phyloP scores from a whole-genome alignment of 495 filamentous ascomycete genomes.

The Penicillium ucsense region DNA sequence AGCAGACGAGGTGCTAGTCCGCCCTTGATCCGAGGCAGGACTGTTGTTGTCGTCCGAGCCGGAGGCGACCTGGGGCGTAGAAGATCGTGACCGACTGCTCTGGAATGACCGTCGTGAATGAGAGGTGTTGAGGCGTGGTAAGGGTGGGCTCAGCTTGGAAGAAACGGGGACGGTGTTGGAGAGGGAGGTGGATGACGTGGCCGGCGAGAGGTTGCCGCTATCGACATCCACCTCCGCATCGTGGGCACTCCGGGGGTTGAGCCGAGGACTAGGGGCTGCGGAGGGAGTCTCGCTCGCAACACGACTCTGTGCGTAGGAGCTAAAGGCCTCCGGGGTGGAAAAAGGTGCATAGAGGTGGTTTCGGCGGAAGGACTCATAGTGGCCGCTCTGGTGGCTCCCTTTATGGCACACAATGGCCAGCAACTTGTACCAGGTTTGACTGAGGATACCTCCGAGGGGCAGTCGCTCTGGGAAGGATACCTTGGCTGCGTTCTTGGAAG shows the following conservation, averaged over 20 bases:
- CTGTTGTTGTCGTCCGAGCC: slow-evolving; percentile 21
- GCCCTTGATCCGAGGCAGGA: slow-evolving; percentile 17
- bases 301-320: slow-evolving; percentile 55
- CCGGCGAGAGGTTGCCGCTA: slow-evolving; percentile 22
- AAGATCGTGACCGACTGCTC: slow-evolving; percentile 25
- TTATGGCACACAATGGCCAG: slow-evolving; percentile 88
- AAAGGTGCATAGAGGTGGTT: slow-evolving; percentile 69
- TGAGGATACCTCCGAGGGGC: slow-evolving; percentile 68
- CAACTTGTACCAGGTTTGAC: slow-evolving; percentile 71
- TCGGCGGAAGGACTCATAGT: slow-evolving; percentile 95
- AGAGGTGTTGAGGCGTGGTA: slow-evolving; percentile 29
- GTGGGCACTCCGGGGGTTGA: slow-evolving; percentile 18
- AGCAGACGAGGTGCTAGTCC: slow-evolving; percentile 20
- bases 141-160: slow-evolving; percentile 19
- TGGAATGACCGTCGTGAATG: slow-evolving; percentile 29
- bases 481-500: slow-evolving; percentile 88
- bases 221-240: slow-evolving; percentile 19
- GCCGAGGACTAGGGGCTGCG: slow-evolving; percentile 31
- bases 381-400: slow-evolving; percentile 89
- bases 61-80: slow-evolving; percentile 16
- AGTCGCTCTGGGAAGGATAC: slow-evolving; percentile 83
- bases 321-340: slow-evolving; percentile 71
- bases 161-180: slow-evolving; percentile 26
- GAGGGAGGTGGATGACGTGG: slow-evolving; percentile 31
- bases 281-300: slow-evolving; percentile 39